Evolutionary conservation across 306 rosid genomes (phyloP).

Genomic region (Morella rubra): DNA sequence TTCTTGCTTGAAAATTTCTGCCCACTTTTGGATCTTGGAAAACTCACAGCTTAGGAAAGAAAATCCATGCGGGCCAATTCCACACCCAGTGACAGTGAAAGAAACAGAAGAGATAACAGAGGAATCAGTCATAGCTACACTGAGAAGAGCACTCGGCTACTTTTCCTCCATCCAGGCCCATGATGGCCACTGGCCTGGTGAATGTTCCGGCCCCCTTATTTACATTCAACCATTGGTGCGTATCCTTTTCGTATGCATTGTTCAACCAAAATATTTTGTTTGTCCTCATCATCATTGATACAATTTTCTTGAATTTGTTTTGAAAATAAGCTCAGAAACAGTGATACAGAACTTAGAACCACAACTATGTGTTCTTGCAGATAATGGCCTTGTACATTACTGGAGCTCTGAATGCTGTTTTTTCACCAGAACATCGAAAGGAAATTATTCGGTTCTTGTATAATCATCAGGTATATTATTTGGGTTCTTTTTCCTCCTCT

Average conservation of each 20-base stretch:
- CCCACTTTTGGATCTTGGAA: neutral
- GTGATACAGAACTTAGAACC: too few species aligned
- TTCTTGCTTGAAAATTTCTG: too few species aligned
- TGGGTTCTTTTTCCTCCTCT: neutral
- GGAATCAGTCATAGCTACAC: slow-evolving; percentile 40
- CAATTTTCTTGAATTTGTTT: too few species aligned
- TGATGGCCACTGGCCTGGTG: slow-evolving; percentile 80
- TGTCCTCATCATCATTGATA: too few species aligned
- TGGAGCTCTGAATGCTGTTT: slow-evolving; percentile 43
- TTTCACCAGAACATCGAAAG: slow-evolving; percentile 55
- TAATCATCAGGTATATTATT: slow-evolving; percentile 56
- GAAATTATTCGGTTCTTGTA: slow-evolving; percentile 62
- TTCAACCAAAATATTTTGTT: neutral
- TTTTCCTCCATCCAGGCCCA: slow-evolving; percentile 55
- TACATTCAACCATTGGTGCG: slow-evolving; percentile 51
- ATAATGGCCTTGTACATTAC: slow-evolving; percentile 52
- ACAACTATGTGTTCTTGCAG: slow-evolving; percentile 9
- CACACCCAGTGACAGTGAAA: slow-evolving; percentile 32
- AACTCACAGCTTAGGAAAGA: slow-evolving; percentile 43
- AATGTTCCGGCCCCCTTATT: slow-evolving; percentile 59
- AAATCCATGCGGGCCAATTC: slow-evolving; percentile 28
- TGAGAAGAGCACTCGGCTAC: slow-evolving; percentile 49
- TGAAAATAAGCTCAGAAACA: too few species aligned
- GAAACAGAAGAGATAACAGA: slow-evolving; percentile 35
- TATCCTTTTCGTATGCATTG: neutral